Conservation (phyloP, 2,329 filamentous ascomycete genomes). For the Trichothecium sympodiale region DNA sequence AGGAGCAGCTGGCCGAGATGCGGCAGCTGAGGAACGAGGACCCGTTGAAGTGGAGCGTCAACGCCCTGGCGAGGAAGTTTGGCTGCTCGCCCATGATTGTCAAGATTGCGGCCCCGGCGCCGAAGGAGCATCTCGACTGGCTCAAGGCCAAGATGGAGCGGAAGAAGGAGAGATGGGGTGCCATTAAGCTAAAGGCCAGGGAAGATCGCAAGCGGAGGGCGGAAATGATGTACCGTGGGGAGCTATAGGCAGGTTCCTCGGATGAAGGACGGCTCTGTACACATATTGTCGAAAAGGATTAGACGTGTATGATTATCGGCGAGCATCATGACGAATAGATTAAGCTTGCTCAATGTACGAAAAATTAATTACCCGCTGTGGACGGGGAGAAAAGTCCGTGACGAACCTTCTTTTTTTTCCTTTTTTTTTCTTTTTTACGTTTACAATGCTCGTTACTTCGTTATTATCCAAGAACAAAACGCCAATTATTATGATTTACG, state of each 20-base stretch:
- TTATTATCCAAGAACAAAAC: too few relatives aligned
- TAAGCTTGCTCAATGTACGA: too few relatives aligned
- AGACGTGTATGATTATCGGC: too few relatives aligned
- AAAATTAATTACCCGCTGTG: too few relatives aligned
- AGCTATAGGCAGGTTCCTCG: conserved; percentile 26
- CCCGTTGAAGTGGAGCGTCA: conserved; percentile 44
- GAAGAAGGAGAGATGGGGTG: conserved; percentile 45
- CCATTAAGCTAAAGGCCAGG: conserved; percentile 39
- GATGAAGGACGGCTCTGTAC: too few relatives aligned
- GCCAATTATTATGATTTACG: too few relatives aligned
- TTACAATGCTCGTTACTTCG: too few relatives aligned
- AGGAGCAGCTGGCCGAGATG: conserved; percentile 48
- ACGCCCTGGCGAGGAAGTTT: conserved; percentile 40
- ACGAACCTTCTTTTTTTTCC: too few relatives aligned
- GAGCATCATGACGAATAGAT: too few relatives aligned
- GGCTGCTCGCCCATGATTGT: conserved; percentile 46
- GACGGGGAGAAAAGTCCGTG: too few relatives aligned
- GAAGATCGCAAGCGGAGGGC: conserved; percentile 44
- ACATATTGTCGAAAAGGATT: too few relatives aligned
- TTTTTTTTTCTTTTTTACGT: too few relatives aligned
- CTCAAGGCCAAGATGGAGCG: conserved; percentile 33
- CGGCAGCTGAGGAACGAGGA: conserved; percentile 40
- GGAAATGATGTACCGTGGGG: conserved; percentile 38
- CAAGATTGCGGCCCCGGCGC: conserved; percentile 43
- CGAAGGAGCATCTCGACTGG: conserved; percentile 33